phyloP scores from a whole-genome alignment of 2,329 filamentous ascomycete genomes.

The Macroventuria anomochaeta region DNA sequence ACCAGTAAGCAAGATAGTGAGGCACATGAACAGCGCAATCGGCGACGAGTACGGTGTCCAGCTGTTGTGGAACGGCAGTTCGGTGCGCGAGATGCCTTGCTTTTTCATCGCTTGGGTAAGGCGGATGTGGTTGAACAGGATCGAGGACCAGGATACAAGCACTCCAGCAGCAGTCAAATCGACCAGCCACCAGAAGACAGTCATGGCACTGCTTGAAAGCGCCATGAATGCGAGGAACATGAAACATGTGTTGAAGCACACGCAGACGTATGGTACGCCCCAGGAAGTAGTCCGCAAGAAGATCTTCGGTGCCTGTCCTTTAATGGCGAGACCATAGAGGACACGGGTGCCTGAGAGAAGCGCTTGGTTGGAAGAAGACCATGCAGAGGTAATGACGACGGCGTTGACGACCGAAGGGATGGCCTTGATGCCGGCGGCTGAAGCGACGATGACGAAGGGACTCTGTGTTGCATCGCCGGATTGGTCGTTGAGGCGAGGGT shows the following conservation, averaged over 20 bases:
- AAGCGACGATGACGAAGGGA: conserved; percentile 67
- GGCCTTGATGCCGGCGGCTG: conserved; percentile 68
- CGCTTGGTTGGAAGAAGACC: conserved; percentile 71
- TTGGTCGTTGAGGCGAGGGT: conserved; percentile 57
- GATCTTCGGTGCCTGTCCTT: conserved; percentile 58
- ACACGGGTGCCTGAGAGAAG: conserved; percentile 60
- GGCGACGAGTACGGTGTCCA: conserved; percentile 48
- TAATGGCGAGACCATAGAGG: conserved; percentile 55
- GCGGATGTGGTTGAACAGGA: conserved; percentile 63
- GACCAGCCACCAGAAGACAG: conserved; percentile 70
- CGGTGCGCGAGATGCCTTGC: conserved; percentile 61
- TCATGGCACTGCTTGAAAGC: conserved; percentile 51
- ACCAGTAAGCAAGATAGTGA: conserved; percentile 69
- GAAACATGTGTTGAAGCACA: conserved; percentile 47
- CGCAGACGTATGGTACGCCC: conserved; percentile 50
- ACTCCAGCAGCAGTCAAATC: conserved; percentile 67
- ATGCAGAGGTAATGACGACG: conserved; percentile 73
- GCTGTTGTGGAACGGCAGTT: conserved; percentile 37
- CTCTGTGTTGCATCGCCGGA: conserved; percentile 36
- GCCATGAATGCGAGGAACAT: conserved; percentile 57
- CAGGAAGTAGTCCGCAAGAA: conserved; percentile 54
- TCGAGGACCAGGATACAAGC: conserved; percentile 60
- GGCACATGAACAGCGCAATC: conserved; percentile 50
- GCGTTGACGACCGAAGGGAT: conserved; percentile 77
- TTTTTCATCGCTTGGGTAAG: conserved; percentile 54